A percentile compares a stretch with the other conserved stretches of the same genome.
These are phyloP conservation scores for Aspergillus sp. DNA, from an alignment of 2,329 filamentous ascomycete species.

Conservation along the genomic window DNA sequence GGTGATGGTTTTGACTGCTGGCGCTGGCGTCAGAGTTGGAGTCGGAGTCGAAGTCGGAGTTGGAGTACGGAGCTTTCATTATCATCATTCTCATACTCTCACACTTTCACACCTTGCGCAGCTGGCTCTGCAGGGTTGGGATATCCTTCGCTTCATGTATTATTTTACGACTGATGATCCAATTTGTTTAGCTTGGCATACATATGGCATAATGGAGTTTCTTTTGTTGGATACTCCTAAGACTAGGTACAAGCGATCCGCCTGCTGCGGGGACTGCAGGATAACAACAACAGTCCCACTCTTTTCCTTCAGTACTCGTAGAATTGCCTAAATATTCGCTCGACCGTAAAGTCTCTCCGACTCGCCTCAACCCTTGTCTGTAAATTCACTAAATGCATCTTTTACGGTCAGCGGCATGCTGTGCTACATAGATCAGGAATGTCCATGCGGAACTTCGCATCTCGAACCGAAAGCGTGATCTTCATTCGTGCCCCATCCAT, in stretches of 20 bases:
- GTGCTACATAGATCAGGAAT: not conserved
- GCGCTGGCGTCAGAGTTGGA: not conserved
- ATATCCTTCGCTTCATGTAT: not conserved
- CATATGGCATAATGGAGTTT: not conserved
- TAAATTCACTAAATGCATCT: too few relatives aligned
- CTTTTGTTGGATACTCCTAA: not conserved
- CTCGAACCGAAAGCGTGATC: not conserved
- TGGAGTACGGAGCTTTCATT: not conserved
- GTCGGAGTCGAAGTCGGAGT: not conserved
- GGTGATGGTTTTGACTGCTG: slow-evolving; percentile 22
- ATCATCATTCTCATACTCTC: not conserved
- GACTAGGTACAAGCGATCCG: not conserved
- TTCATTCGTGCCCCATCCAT: not conserved
- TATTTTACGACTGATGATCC: not conserved
- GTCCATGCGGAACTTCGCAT: slow-evolving; percentile 1
- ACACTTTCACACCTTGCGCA: not conserved
- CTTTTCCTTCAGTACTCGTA: not conserved
- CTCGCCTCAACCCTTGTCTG: too few relatives aligned
- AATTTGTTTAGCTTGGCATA: not conserved
- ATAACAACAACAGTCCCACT: not conserved
- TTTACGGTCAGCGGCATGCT: too few relatives aligned
- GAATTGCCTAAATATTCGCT: too few relatives aligned
- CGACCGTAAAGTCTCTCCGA: too few relatives aligned
- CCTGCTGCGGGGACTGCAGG: not conserved
- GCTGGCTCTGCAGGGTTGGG: not conserved